Evolutionary conservation across 495 filamentous ascomycete genomes (phyloP).

Genomic region (Aspergillus avenaceus): DNA sequence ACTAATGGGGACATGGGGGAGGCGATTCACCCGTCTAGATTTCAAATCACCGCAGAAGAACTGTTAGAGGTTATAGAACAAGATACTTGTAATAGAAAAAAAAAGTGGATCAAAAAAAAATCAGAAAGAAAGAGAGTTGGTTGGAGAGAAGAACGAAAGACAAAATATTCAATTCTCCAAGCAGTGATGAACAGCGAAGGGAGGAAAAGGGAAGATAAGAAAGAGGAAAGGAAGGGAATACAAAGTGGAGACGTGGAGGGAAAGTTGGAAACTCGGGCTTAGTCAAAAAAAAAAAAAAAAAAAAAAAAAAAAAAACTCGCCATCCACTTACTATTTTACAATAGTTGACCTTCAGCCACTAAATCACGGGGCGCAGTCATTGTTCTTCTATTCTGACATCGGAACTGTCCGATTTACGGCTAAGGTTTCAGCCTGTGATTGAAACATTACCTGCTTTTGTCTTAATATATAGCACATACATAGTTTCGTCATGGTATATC

Average conservation of each 20-base stretch:
- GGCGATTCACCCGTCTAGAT: constrained; percentile 5
- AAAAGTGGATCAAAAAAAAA: constrained; percentile 1
- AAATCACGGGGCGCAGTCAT: too few species aligned
- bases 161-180: constrained; percentile 4
- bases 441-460: too few species aligned
- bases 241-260: constrained; percentile 12
- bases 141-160: constrained; percentile 14
- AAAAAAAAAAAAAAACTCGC: neutral
- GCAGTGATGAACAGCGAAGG: neutral
- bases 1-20: constrained; percentile 20
- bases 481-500: too few species aligned
- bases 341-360: too few species aligned
- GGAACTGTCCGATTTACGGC: too few species aligned
- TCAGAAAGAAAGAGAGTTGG: neutral
- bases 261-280: constrained; percentile 9
- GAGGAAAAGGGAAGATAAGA: constrained; percentile 5
- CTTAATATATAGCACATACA: too few species aligned
- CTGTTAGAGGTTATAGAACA: neutral
- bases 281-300: constrained; percentile 4
- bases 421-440: too few species aligned
- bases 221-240: constrained; percentile 6
- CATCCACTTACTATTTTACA: neutral
- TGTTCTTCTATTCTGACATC: too few species aligned
- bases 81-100: neutral
- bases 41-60: neutral